Base-by-base conservation (phyloP, 352 stramenopile genomes). In the Phytophthora pseudosyringae region DNA sequence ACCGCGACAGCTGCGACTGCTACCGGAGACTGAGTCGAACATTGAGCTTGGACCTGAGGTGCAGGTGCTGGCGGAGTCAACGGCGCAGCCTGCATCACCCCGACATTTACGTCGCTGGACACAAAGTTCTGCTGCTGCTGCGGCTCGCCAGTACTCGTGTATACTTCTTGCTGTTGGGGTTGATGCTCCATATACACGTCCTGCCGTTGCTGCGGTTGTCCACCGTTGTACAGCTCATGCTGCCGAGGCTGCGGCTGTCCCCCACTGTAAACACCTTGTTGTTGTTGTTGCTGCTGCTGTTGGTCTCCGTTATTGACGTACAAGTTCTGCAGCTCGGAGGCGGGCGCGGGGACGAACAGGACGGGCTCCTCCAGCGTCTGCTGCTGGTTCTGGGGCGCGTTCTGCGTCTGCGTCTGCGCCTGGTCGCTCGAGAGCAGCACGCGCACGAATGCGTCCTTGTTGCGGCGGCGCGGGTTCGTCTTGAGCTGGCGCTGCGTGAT, bases 401-500 rank as follows among this genome's bases (percentile, higher is more conserved):
- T 64, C 21, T 46, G 51, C 15, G 52, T 44, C 46, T 56, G 45
- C 9, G 29, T 53, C 50, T 46, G 31, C 12, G 45, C 46, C 25
- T 65, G 46, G 25, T 83, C 75, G 47, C 76, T 65, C 9, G 61
- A 39, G 6, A 80, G 64, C 18, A 86, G 25, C 5, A 86, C 61
- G 1, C 52, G 47, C 21, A 78, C 75, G 50, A 83, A 86, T 9
- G 77, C 73, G 6, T 78, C 65, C 47, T 83, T 86, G 55, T 78
- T 82, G 48, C 77, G 69, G 45, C 52, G 48, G 41, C 75, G 79
- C 11, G 71, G 72, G 15, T 83, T 72, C 13, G 75, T 80, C 41
- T 77, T 80, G 18, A 86, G 60, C 28, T 79, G 68, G 5, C 77
- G 77, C 64, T 83, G 59, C 31, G 72, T 77, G 51, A 86, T 83